These are phyloP conservation scores for Geranium incanum DNA, from an alignment of 441 rosid genomes.

Conservation along the genomic window DNA sequence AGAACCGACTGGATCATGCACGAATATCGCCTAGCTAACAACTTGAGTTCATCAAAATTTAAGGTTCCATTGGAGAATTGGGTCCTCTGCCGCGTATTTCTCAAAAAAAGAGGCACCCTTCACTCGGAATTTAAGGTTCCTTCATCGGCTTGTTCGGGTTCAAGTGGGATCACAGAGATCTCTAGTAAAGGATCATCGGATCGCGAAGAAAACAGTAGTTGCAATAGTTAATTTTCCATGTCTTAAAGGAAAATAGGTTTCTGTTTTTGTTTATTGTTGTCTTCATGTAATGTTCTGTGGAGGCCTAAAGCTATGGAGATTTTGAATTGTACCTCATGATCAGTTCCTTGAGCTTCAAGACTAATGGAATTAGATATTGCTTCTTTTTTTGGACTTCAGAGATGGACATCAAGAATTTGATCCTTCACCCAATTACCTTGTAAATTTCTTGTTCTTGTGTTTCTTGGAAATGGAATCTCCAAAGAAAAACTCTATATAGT, in stretches of 20 bases:
- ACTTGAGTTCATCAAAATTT: too few relatives aligned
- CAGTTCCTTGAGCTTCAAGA: neutral
- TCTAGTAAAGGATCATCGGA: neutral
- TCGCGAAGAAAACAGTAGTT: neutral
- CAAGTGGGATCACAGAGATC: conserved; percentile 2
- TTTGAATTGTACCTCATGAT: neutral
- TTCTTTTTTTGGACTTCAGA: too few relatives aligned
- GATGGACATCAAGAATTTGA: too few relatives aligned
- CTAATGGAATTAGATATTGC: neutral
- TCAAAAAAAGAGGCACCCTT: neutral
- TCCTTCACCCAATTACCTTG: conserved; percentile 2
- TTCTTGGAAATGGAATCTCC: neutral
- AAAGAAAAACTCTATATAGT: neutral
- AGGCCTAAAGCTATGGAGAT: too few relatives aligned
- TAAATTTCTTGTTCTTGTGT: conserved; percentile 1
- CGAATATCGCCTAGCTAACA: neutral
- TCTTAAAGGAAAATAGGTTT: neutral
- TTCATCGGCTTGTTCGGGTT: neutral
- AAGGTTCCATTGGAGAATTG: neutral
- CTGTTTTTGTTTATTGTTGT: too few relatives aligned
- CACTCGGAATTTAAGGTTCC: neutral
- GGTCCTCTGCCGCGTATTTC: neutral
- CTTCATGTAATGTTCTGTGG: too few relatives aligned
- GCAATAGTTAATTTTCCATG: neutral
- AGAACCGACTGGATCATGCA: conserved; percentile 7